Percentiles rank a stretch among this genome's conserved stretches.
These are phyloP conservation scores for Fusarium mangiferae DNA, from an alignment of 2,329 filamentous ascomycete species.

Conservation along the genomic window DNA sequence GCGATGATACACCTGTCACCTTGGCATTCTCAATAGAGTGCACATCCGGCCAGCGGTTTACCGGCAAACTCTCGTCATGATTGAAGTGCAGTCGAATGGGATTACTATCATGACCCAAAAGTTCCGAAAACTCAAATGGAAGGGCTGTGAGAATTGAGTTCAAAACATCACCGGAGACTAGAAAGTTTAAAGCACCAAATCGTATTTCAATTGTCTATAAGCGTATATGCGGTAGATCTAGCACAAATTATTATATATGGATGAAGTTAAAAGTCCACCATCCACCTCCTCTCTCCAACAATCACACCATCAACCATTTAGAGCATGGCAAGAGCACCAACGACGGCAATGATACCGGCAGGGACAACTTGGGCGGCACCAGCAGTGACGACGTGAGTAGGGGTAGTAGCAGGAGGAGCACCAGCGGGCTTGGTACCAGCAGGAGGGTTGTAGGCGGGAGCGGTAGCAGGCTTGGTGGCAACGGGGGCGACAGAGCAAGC, in stretches of 20 bases:
- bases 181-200: not conserved
- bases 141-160: accelerated
- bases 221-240: not conserved
- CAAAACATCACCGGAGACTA: not conserved
- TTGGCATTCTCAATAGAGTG: too few relatives aligned
- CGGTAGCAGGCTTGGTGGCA: slow-evolving; percentile 7
- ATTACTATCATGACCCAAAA: accelerated
- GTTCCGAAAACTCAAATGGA: accelerated
- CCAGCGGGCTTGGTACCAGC: not conserved
- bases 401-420: slow-evolving; percentile 6
- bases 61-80: too few relatives aligned
- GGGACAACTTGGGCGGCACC: slow-evolving; percentile 38
- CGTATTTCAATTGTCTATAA: not conserved
- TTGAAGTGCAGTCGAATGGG: too few relatives aligned
- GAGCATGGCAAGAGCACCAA: slow-evolving; percentile 42
- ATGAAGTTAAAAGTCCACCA: not conserved
- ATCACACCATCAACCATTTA: slow-evolving; percentile 15
- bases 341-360: slow-evolving; percentile 36
- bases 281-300: not conserved
- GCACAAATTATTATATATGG: not conserved
- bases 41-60: too few relatives aligned
- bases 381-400: slow-evolving; percentile 20
- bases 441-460: not conserved
- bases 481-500: slow-evolving; percentile 32
- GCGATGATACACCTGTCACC: accelerated